phyloP scores from a whole-genome alignment of 305 asterid species.

The Withania somnifera region DNA sequence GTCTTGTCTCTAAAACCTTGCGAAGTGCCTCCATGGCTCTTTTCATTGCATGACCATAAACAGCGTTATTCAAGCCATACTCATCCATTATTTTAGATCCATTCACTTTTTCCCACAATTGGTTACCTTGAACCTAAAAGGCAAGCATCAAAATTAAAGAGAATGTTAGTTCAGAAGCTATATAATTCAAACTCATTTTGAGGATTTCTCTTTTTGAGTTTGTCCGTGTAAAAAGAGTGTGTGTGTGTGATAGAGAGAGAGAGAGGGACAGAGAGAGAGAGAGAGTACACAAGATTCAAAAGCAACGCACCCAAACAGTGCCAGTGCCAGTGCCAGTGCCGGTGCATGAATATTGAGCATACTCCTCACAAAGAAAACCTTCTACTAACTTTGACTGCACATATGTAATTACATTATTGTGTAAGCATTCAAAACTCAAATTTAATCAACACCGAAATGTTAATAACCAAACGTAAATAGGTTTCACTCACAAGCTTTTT shows the following conservation, averaged over 20 bases:
- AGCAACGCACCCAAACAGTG: conserved; percentile 55
- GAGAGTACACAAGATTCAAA: conserved; percentile 6
- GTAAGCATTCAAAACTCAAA: conserved; percentile 13
- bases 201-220: neutral
- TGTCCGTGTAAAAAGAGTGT: neutral
- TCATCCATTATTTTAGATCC: conserved; percentile 25
- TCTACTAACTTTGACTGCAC: conserved; percentile 68
- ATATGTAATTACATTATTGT: conserved; percentile 9
- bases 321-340: conserved; percentile 61
- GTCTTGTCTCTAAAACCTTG: conserved; percentile 45
- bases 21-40: conserved; percentile 40
- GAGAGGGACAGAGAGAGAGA: neutral
- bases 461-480: neutral
- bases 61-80: conserved; percentile 29
- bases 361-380: conserved; percentile 48
- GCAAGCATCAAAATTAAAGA: neutral
- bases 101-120: conserved; percentile 33
- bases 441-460: neutral
- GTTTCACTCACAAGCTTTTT: conserved; percentile 41
- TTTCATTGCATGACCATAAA: conserved; percentile 42
- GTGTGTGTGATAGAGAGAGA: neutral
- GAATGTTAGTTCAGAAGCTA: neutral
- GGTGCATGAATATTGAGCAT: conserved; percentile 54
- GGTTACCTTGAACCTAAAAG: conserved; percentile 51
- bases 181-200: neutral